Evolutionary conservation across 495 filamentous ascomycete species (phyloP), one percentile per base, ranked within the genome.

Genomic region (Viridothelium virens): DNA sequence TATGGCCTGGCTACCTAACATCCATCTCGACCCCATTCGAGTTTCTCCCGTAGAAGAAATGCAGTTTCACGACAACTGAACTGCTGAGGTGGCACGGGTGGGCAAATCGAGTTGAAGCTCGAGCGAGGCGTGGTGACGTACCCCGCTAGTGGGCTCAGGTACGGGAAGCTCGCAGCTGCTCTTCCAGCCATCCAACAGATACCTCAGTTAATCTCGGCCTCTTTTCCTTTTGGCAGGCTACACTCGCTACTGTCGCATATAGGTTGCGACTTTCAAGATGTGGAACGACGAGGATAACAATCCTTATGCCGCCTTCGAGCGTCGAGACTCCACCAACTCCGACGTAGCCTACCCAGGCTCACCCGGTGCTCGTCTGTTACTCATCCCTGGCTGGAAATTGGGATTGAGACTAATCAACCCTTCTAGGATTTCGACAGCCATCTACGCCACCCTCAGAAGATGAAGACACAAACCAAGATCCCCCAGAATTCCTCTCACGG

Each of bases 251-350:
- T 14, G 53, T 36, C 53, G 31, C 53, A 33, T 36, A 59, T 7
- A 34, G 6, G 3, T 36, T 34, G 5, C 14, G 31, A 14, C 14
- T 16, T 36, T 47, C 70, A 74, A 66, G 3, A 82, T 82, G 88
- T 91, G 88, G 91, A 92, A 96, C 82, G 91, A 95, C 80, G 91
- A 96, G 77, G 87, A 90, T 74, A 96, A 96, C 77, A 96, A 96
- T 71, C 91, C 91, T 10, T 96, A 96, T 74, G 91, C 90, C 69
- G 90, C 89, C 76, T 94, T 92, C 79, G 89, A 92, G 74, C 87
- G 89, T 69, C 85, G 86, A 67, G 89, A 94, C 74, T 89, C 90
- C 59, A 84, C 85, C 72, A 79, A 87, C n/a, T 90, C 89, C 12
- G 86, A 88, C 37, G 85, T 86, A 11, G 80, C 85, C 38, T 85